These are phyloP conservation scores for Tremellales sp. DNA, from an alignment of 1,284 basidiomycete species.

Conservation along the genomic window DNA sequence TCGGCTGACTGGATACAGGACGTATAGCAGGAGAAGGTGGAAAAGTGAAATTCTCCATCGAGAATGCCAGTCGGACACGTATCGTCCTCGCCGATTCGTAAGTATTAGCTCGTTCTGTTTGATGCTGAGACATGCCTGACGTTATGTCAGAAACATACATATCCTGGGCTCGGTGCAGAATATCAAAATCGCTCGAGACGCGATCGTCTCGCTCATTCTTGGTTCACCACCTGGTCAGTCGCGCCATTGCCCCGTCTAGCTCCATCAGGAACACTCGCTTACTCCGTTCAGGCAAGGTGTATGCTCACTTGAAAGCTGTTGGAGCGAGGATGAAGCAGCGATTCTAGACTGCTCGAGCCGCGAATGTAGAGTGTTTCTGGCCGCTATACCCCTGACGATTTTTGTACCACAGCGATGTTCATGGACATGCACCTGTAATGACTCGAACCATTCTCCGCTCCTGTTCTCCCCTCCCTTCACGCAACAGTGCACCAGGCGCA, in stretches of 20 bases:
- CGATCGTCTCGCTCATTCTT: conserved; percentile 89
- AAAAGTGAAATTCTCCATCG: conserved; percentile 97
- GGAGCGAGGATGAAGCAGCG: conserved; percentile 90
- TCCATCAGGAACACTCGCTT: no score
- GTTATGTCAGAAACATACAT: conserved; percentile 54
- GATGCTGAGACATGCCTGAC: conserved; percentile 2
- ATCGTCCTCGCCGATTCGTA: conserved; percentile 96
- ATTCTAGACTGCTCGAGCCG: conserved; percentile 47
- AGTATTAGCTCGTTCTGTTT: conserved; percentile 39
- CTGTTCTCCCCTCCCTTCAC: no score
- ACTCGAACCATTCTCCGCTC: no score
- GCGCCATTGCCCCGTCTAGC: no score
- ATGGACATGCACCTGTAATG: no score
- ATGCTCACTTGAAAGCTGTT: conserved; percentile 82
- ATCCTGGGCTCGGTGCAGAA: conserved; percentile 62
- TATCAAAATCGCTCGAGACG: conserved; percentile 94
- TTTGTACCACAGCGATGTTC: no score
- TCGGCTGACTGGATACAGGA: conserved; percentile 52
- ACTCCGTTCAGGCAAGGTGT: conserved; percentile 72
- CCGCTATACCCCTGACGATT: no score
- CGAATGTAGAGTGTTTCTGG: no score
- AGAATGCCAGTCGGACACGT: conserved; percentile 91
- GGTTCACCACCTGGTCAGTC: conserved; percentile 84
- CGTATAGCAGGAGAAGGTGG: conserved; percentile 98
- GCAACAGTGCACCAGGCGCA: no score